Conservation (phyloP, 176 grass and related monocot genomes). For the Juncus effusus region DNA sequence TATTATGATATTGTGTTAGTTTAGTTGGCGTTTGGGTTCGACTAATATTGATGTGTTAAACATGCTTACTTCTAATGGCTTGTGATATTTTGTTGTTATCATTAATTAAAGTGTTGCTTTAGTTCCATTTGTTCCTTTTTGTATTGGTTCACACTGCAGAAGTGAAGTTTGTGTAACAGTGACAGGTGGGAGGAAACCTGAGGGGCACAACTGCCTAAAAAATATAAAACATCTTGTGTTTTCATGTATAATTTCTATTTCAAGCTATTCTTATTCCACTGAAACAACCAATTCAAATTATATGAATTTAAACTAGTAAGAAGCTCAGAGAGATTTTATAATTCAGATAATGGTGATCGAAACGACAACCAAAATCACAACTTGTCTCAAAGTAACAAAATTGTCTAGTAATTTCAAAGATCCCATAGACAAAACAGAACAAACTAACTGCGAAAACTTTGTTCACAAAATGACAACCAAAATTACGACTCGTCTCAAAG, state of each 20-base stretch:
- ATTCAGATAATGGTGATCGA: background rate
- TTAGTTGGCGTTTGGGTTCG: constrained; percentile 8
- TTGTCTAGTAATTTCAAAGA: constrained; percentile 4
- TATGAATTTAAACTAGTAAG: too few relatives aligned
- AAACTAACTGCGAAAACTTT: constrained; percentile 17
- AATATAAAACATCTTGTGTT: background rate
- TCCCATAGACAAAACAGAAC: background rate
- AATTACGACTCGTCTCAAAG: background rate
- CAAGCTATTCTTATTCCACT: too few relatives aligned
- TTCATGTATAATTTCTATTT: too few relatives aligned
- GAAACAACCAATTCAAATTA: too few relatives aligned
- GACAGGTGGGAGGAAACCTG: background rate
- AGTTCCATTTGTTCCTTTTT: background rate
- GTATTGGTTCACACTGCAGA: too few relatives aligned
- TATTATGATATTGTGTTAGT: background rate
- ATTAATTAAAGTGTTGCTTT: background rate
- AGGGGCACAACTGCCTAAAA: too few relatives aligned
- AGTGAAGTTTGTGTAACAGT: too few relatives aligned
- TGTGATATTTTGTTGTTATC: background rate
- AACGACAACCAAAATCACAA: background rate
- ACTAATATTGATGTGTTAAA: background rate
- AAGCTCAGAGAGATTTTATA: too few relatives aligned
- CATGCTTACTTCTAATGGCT: background rate
- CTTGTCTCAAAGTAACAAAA: constrained; percentile 4
- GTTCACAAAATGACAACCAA: background rate